These are phyloP conservation scores for Mimosa pudica DNA, from an alignment of 306 rosid species.

Conservation along the genomic window DNA sequence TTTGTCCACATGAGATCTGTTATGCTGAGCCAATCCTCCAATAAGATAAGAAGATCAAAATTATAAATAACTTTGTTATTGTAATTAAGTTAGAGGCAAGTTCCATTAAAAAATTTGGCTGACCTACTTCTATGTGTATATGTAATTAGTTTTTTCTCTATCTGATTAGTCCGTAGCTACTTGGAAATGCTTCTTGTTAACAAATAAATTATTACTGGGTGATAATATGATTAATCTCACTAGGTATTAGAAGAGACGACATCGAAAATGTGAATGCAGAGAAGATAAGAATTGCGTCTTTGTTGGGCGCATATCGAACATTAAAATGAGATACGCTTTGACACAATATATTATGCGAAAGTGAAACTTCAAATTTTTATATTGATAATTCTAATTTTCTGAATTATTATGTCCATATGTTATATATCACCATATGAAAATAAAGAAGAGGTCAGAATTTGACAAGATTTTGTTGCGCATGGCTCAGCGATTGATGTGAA, in stretches of 20 bases:
- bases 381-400: background rate
- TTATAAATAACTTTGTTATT: background rate
- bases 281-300: background rate
- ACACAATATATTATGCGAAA: background rate
- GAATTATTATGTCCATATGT: background rate
- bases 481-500: constrained; percentile 9
- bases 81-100: background rate
- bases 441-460: constrained; percentile 1
- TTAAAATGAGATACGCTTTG: background rate
- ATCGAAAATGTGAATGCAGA: constrained; percentile 15
- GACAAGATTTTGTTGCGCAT: constrained; percentile 16
- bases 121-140: background rate
- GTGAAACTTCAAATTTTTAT: background rate
- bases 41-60: background rate
- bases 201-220: background rate
- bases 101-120: background rate
- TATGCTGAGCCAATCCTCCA: background rate
- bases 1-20: background rate
- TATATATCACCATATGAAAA: background rate
- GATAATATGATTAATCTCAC: background rate
- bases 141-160: background rate
- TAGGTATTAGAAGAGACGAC: background rate
- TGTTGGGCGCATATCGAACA: background rate
- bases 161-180: background rate
- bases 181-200: background rate